Evolutionary conservation across 345 rosid species (phyloP).

Genomic region (Acer campestre): DNA sequence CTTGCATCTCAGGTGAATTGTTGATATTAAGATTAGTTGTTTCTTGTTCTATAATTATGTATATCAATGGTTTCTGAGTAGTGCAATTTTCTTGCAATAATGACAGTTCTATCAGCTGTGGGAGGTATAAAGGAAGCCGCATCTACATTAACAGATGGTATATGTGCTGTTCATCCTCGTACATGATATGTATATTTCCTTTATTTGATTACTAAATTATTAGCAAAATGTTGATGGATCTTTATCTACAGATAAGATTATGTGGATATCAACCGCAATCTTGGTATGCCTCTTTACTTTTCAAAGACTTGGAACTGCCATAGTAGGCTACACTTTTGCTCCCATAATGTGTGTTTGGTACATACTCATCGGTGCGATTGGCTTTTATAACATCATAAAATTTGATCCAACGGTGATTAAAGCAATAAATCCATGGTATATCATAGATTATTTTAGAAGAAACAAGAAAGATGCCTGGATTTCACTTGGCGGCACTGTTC

Average conservation of each 20-base stretch:
- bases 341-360: conserved; percentile 35
- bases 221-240: background rate
- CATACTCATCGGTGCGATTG: background rate
- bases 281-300: conserved; percentile 24
- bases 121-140: conserved; percentile 43
- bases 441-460: conserved; percentile 34
- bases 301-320: conserved; percentile 17
- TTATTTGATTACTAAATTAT: too few species aligned
- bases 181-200: too few species aligned
- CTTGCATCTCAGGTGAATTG: conserved; percentile 35
- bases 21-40: background rate
- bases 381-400: conserved; percentile 29
- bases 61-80: background rate
- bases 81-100: background rate
- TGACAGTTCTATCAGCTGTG: conserved; percentile 52
- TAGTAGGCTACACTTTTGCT: conserved; percentile 40
- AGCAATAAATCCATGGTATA: conserved; percentile 41
- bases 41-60: conserved; percentile 21
- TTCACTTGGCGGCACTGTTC: conserved; percentile 10
- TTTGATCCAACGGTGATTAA: conserved; percentile 28
- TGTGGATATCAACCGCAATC: conserved; percentile 32
- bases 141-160: background rate
- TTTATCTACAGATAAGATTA: conserved; percentile 12
- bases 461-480: conserved; percentile 36
- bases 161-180: background rate